phyloP scores from a whole-genome alignment of 1,284 basidiomycete species.

The Anthracocystis panici-leucophaei region DNA sequence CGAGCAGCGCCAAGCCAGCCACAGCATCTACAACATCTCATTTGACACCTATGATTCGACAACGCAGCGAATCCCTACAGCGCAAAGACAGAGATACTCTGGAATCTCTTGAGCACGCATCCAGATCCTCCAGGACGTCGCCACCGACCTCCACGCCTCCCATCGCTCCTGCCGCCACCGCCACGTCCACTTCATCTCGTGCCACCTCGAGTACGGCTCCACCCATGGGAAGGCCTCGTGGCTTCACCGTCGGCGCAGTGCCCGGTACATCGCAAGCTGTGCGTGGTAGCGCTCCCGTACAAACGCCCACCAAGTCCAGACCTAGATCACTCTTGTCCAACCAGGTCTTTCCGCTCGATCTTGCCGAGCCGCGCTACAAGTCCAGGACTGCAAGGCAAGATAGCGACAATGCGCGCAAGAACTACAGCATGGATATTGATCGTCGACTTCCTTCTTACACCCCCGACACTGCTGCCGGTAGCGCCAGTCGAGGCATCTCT shows the following conservation, averaged over 20 bases:
- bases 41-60: constrained; percentile 28
- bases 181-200: constrained; percentile 7
- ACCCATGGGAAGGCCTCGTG: constrained; percentile 49
- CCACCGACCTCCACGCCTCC: constrained; percentile 3
- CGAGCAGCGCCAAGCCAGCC: constrained; percentile 3
- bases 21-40: constrained; percentile 11
- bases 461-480: neutral
- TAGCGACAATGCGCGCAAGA: constrained; percentile 23
- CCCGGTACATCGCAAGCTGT: constrained; percentile 20
- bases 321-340: constrained; percentile 58
- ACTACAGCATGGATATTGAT: constrained; percentile 37
- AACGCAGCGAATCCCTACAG: constrained; percentile 38
- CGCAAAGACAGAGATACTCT: constrained; percentile 17
- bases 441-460: constrained; percentile 17
- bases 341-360: constrained; percentile 53
- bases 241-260: constrained; percentile 61
- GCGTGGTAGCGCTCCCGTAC: constrained; percentile 16
- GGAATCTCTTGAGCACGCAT: constrained; percentile 4
- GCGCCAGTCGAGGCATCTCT: constrained; percentile 15
- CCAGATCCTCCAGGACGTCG: constrained; percentile 2
- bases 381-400: constrained; percentile 12
- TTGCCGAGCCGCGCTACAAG: constrained; percentile 41
- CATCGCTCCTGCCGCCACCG: neutral
- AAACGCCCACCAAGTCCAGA: constrained; percentile 22
- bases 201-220: constrained; percentile 6